Conservation (phyloP, 2,329 filamentous ascomycete genomes). For the Xylariaceae sp. region DNA sequence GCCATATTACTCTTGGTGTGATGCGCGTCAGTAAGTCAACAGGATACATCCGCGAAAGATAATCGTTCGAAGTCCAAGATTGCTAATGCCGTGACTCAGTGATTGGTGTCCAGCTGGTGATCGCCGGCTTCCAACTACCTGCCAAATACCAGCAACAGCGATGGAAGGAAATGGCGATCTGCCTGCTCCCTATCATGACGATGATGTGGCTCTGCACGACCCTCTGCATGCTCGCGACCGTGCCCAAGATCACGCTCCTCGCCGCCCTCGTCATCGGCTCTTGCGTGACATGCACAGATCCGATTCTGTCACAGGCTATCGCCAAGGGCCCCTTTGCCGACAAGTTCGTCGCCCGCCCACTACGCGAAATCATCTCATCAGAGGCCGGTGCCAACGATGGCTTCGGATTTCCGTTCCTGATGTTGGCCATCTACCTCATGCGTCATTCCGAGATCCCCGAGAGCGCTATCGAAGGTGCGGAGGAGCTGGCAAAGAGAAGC, state of each 20-base stretch:
- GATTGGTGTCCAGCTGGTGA: slow-evolving; percentile 32
- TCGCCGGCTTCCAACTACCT: slow-evolving; percentile 58
- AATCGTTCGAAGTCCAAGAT: no score
- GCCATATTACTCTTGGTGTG: slow-evolving; percentile 42
- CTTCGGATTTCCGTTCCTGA: slow-evolving; percentile 58
- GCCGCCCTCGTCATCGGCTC: slow-evolving; percentile 54
- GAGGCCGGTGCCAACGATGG: slow-evolving; percentile 61
- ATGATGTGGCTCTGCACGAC: slow-evolving; percentile 59
- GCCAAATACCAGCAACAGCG: slow-evolving; percentile 47
- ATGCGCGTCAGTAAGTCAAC: no score
- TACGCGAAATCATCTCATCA: slow-evolving; percentile 58
- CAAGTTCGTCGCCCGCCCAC: slow-evolving; percentile 52
- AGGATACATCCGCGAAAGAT: no score
- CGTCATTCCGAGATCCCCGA: slow-evolving; percentile 42
- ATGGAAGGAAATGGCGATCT: slow-evolving; percentile 50
- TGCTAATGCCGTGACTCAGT: no score
- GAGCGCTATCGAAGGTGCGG: slow-evolving; percentile 16
- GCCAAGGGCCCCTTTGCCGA: slow-evolving; percentile 61
- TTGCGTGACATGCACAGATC: slow-evolving; percentile 59
- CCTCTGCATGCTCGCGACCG: slow-evolving; percentile 48
- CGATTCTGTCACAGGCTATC: slow-evolving; percentile 56
- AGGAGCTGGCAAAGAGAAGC: background rate
- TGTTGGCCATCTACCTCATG: slow-evolving; percentile 54
- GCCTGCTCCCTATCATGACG: slow-evolving; percentile 56
- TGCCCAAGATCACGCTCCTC: slow-evolving; percentile 51